phyloP scores from a whole-genome alignment of 2,329 filamentous ascomycete species.

The Colletotrichum karsti region DNA sequence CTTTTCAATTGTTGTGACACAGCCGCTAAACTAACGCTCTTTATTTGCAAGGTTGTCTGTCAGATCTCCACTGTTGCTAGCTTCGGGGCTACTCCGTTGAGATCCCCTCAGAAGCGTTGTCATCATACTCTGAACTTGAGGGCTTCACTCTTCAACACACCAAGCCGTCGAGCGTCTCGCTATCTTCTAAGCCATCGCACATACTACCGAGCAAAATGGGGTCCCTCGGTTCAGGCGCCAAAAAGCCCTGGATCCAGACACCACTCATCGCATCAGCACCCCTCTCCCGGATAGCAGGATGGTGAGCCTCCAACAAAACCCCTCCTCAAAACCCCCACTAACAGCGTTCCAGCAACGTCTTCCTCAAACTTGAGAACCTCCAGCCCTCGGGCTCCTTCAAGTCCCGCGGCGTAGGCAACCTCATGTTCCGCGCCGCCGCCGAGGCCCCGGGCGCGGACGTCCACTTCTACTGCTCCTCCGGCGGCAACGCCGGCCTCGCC shows the following conservation, averaged over 20 bases:
- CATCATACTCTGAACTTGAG: no score
- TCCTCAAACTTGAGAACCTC: conserved; percentile 85
- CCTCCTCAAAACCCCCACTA: conserved; percentile 25
- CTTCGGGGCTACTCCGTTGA: no score
- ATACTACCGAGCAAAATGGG: conserved; percentile 44
- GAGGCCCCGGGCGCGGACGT: conserved; percentile 42
- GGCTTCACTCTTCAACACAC: no score
- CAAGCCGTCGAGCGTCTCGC: no score
- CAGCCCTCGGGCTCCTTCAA: conserved; percentile 91
- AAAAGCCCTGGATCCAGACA: conserved; percentile 74
- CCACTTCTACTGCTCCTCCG: conserved; percentile 83
- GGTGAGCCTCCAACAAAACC: conserved; percentile 55
- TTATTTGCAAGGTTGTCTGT: no score
- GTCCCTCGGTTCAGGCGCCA: conserved; percentile 46
- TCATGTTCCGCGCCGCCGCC: conserved; percentile 63
- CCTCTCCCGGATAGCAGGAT: conserved; percentile 76
- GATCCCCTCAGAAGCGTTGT: no score
- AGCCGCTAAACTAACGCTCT: no score
- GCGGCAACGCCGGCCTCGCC: conserved; percentile 86
- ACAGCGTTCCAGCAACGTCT: conserved; percentile 68
- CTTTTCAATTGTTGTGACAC: no score
- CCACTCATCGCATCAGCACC: conserved; percentile 73
- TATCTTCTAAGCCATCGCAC: no score
- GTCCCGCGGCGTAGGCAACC: conserved; percentile 78
- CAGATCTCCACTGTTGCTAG: no score